Base-by-base conservation (phyloP, 2,329 filamentous ascomycete genomes). In the Diaporthe amygdali region DNA sequence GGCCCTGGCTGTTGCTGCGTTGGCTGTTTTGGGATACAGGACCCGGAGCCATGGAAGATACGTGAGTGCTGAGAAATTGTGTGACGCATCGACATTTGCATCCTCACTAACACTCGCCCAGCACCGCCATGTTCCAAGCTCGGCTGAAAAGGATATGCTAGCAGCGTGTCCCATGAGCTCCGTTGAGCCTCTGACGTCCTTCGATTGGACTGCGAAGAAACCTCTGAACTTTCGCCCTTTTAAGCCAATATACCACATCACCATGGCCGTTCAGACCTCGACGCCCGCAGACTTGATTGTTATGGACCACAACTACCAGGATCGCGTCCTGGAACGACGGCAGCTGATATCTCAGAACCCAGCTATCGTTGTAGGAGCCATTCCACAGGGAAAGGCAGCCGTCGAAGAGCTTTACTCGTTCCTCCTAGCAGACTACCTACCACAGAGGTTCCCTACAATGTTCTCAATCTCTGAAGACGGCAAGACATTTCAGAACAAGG, bases 221-320 rank as follows among this genome's bases (percentile, higher is more conserved):
- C 84, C 85, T 0, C 72, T 76, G 3, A 79, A 81, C 46, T 80
- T 85, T 44, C 80, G 86, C 2, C 86, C 85, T 0, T 88, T 87
- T 76, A 88, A 87, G 76, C 82, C 85, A 0, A 82, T 82, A 3
- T 89, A 87, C 74, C 80, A 88, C 74, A 88, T 89, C 71, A 87
- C 85, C 0, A 89, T 89, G 86, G 87, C 81, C 3, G 77, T 88
- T 3, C 82, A 82, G 30, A 79, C 80, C 15, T 79, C 83, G 32
- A 75, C 79, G 0, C 84, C 85, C 0, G 86, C 86, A 0, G 83
- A 89, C 15, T 82, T 90, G 17, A 86, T 90, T 73, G 80, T 84
- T 15, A 82, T 90, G 22, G 88, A 90, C 74, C 78, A 76, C 46
- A 83, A 87, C 71, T 90, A 90, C 76, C 78, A 82, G 8, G 75